Conservation (phyloP, 2,329 filamentous ascomycete species). For the Epichloe amarillans region DNA sequence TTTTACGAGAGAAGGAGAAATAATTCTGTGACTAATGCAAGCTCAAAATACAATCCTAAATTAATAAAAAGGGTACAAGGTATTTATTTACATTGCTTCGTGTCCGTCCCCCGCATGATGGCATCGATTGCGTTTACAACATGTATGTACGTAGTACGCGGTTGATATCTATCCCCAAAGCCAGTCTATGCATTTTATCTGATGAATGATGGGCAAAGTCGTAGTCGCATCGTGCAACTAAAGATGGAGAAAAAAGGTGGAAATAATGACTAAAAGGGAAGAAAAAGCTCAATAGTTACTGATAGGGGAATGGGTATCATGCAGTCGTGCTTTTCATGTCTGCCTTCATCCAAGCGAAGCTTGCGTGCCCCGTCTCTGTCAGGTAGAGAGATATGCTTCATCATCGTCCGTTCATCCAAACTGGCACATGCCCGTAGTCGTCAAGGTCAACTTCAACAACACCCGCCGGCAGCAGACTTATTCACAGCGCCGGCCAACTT, state of each 20-base stretch:
- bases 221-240: neutral
- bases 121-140: neutral
- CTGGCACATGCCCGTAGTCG: neutral
- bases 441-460: slow-evolving; percentile 28
- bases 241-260: neutral
- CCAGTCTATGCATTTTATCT: neutral
- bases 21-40: slow-evolving; percentile 18
- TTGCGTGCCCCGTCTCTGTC: neutral
- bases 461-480: slow-evolving; percentile 29
- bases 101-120: neutral
- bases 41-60: slow-evolving; percentile 4
- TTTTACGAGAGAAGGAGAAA: slow-evolving; percentile 7
- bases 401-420: neutral
- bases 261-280: neutral
- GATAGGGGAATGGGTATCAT: slow-evolving; percentile 4
- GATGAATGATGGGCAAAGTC: neutral
- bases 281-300: neutral
- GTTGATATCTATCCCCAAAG: slow-evolving; percentile 4
- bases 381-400: neutral
- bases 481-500: slow-evolving; percentile 28
- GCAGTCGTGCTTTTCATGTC: slow-evolving; percentile 1
- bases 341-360: slow-evolving; percentile 1
- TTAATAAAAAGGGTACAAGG: neutral
- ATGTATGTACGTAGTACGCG: slow-evolving; percentile 15
- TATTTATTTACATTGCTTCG: too few species aligned